Conservation (phyloP, 2,329 filamentous ascomycete species). For the Colletotrichum tofieldiae region DNA sequence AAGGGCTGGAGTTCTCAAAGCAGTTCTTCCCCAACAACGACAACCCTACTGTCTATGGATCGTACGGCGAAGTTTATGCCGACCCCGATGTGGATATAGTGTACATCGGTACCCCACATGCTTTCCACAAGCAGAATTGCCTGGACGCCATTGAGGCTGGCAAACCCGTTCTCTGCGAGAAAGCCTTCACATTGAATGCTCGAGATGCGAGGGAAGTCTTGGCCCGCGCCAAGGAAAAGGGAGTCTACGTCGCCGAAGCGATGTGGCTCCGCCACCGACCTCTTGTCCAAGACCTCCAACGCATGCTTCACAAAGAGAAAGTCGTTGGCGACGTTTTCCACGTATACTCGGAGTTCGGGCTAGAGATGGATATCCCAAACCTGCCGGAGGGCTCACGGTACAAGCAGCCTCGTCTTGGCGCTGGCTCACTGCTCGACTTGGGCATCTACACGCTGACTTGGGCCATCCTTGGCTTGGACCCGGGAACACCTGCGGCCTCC, state of each 20-base stretch:
- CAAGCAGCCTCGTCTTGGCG: constrained; percentile 57
- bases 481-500: constrained; percentile 8
- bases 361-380: constrained; percentile 54
- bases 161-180: constrained; percentile 64
- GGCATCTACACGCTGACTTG: constrained; percentile 62
- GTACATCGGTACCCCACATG: constrained; percentile 63
- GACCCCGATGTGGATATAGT: constrained; percentile 61
- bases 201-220: constrained; percentile 58
- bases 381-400: constrained; percentile 52
- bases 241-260: constrained; percentile 62
- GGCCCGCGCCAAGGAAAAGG: constrained; percentile 55
- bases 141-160: constrained; percentile 59
- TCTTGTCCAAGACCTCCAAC: constrained; percentile 53
- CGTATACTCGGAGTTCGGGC: constrained; percentile 57
- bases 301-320: constrained; percentile 57
- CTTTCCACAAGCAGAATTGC: constrained; percentile 60
- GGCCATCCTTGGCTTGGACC: constrained; percentile 55
- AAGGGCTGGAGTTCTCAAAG: constrained; percentile 56
- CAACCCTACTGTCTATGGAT: constrained; percentile 55
- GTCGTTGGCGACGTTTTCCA: constrained; percentile 57
- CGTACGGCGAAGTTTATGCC: constrained; percentile 57
- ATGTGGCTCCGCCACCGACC: constrained; percentile 63
- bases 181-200: constrained; percentile 60
- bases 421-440: constrained; percentile 60
- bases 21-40: constrained; percentile 49